Percentiles rank a stretch among this genome's conserved stretches.
Evolutionary conservation across 768 basidiomycete species (phyloP).

Genomic region (Gelatoporia subvermispora): DNA sequence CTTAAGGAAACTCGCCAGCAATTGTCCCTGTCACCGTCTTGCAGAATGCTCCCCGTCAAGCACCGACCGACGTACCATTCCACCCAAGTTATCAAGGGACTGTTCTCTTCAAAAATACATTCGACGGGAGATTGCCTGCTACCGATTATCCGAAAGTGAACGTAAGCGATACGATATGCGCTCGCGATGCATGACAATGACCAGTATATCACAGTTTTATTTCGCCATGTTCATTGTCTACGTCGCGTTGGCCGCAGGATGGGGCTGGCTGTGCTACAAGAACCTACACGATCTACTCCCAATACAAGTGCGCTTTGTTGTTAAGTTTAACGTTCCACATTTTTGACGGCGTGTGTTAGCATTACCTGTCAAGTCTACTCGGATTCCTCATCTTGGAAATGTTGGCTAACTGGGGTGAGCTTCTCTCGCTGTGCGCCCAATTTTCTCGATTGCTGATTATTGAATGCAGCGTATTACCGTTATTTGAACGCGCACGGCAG

Average conservation of each 20-base stretch:
- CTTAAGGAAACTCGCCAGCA: slow-evolving; percentile 39
- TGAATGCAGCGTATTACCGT: slow-evolving; percentile 78
- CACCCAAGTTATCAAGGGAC: slow-evolving; percentile 78
- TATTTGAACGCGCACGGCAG: slow-evolving; percentile 88
- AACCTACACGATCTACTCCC: slow-evolving; percentile 82
- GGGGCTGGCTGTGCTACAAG: slow-evolving; percentile 82
- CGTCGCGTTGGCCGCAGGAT: slow-evolving; percentile 54
- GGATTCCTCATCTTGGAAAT: slow-evolving; percentile 89
- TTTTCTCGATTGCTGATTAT: too few relatives aligned
- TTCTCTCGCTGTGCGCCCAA: not conserved
- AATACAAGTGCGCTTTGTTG: slow-evolving; percentile 57
- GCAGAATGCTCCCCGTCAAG: slow-evolving; percentile 31
- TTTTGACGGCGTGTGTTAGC: slow-evolving; percentile 36
- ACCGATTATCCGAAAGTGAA: slow-evolving; percentile 97
- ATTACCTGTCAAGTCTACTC: slow-evolving; percentile 88
- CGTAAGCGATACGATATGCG: slow-evolving; percentile 40
- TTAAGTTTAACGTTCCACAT: not conserved
- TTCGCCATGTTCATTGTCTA: slow-evolving; percentile 82
- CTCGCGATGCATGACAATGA: not conserved
- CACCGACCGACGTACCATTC: slow-evolving; percentile 46
- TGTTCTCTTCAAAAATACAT: slow-evolving; percentile 84
- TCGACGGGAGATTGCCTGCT: slow-evolving; percentile 84
- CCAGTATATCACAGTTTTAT: slow-evolving; percentile 62
- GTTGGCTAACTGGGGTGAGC: slow-evolving; percentile 77
- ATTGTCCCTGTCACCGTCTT: slow-evolving; percentile 87